Base-by-base conservation (phyloP, 306 rosid species). In the Prinsepia uniflora region DNA sequence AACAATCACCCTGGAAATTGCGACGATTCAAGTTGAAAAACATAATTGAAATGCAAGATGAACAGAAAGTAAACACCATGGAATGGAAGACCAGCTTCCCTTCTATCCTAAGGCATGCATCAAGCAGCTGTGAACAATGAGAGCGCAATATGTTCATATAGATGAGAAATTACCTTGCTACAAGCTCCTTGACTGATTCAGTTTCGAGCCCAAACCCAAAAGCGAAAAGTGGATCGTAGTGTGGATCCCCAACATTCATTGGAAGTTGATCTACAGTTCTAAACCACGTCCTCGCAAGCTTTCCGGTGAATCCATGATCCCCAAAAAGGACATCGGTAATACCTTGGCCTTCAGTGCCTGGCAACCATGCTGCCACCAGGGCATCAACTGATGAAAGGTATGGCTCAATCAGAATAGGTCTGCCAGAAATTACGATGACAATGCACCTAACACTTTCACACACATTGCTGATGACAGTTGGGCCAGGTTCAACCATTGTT, bases 171-270 rank as follows among this genome's bases (percentile, higher is more conserved):
- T 82, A 94, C 98, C 94, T 83, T 48, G 67, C 40, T 20, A 87
- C 90, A 0, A 90, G 80, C 70, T 89, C 90, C 76, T 78, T 89
- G 24, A 87, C 87, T 1, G 95, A 82, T 72, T 86, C 88, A 0
- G 99, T 89, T 36, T 73, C 71, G 36, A 94, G 83, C 60, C 99
- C 99, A 41, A 82, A 91, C 54, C 81, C 95, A 56, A 86, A 86
- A n/a, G 99, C 89, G 75, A 79, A 94, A 55, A 94, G 99, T 14
- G 97, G 97, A 82, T 94, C 99, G 74, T 94, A 94, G 85, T 94
- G 91, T 59, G 86, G 71, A 89, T 89, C 97, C 36, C 88, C 95
- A 11, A 83, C 45, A 83, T 87, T 91, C 99, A 94, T 89, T 8
- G 99, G 97, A 59, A 94, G 92, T 72, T 94, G 97, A 81, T 89